Evolutionary conservation across 1,139 yeast genomes (phyloP), one percentile per base, ranked within the genome.

Genomic region (Candida tropicalis): DNA sequence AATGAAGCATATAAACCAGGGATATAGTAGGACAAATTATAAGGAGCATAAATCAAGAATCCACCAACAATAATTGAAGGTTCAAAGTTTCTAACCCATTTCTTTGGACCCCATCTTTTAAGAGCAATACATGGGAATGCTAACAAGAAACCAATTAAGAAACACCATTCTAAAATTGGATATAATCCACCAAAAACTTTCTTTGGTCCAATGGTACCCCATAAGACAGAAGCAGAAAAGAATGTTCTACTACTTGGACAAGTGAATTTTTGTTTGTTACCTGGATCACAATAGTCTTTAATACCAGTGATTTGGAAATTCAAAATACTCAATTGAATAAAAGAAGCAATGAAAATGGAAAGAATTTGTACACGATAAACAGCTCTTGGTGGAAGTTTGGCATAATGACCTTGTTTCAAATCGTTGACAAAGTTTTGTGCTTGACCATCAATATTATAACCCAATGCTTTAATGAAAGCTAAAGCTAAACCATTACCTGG

Each of bases 181-280:
- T 78, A 77, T 27, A 75, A 54, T 1, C 69, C 71, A 44, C 35
- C 59, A 53, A 82, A 81, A 7, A 81, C 76, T 40, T 75, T 70
- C 55, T 73, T 70, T 23, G 88, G 88, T 5, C 87, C 88, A 55
- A 83, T 77, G 27, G 76, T 82, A 49, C 87, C 87, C 87, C 87
- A 82, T 29, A 80, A 65, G 17, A 82, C 70, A 1, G 83, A 73
- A 3, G 87, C 79, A 41, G 68, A 68, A 61, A 70, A 82, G 59
- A 67, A 79, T 0, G 79, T 74, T 33, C 62, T 65, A 12, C 74
- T 65, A 36, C 58, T 63, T 25, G 80, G 81, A 55, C 86, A 81
- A 5, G 78, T 64, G 55, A 77, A 79, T 35, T 66, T 65, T 36
- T 71, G 67, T 8, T 53, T 42, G 45, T 78, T 79, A 26, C 56